phyloP scores from a whole-genome alignment of 257 asterid species.

The Jasminum sambac region DNA sequence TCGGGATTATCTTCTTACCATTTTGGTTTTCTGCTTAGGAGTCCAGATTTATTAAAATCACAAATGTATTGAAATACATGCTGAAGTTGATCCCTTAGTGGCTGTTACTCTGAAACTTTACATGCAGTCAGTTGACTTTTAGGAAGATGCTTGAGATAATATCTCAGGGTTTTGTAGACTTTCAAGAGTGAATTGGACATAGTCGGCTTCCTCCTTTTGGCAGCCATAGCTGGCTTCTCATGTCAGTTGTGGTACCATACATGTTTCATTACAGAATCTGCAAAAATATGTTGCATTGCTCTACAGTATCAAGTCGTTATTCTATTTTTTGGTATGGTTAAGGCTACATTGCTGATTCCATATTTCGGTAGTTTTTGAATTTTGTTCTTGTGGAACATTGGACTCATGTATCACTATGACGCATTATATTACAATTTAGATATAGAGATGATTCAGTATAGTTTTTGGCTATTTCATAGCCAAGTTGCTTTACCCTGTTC shows the following conservation, averaged over 20 bases:
- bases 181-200: neutral
- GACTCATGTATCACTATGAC: slow-evolving; percentile 1
- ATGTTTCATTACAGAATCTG: neutral
- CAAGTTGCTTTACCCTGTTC: slow-evolving; percentile 16
- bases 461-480: slow-evolving; percentile 20
- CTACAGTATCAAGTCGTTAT: neutral
- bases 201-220: neutral
- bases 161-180: neutral
- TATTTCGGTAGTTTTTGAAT: slow-evolving; percentile 3
- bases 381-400: slow-evolving; percentile 16
- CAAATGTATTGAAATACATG: neutral
- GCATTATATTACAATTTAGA: slow-evolving; percentile 14
- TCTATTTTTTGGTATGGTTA: slow-evolving; percentile 12
- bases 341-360: slow-evolving; percentile 5
- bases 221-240: neutral
- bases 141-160: neutral
- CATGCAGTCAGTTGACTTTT: neutral
- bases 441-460: slow-evolving; percentile 11
- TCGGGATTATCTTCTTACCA: neutral
- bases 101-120: neutral
- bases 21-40: neutral
- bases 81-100: neutral
- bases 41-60: neutral
- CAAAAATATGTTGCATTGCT: neutral
- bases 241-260: neutral